These are phyloP conservation scores for Cucumis sativus DNA, from an alignment of 306 rosid genomes.

Conservation along the genomic window Cucumber_9930_V3 NC_026656.2:11996501-11997000, in stretches of 20 bases:
- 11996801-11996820: slow-evolving; percentile 22
- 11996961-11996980: slow-evolving; percentile 42
- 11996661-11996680: neutral
- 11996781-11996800: slow-evolving; percentile 19
- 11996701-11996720: neutral
- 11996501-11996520: too few relatives aligned
- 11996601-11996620: neutral
- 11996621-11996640: neutral
- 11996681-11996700: neutral
- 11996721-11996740: neutral
- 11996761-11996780: neutral
- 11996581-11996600: neutral
- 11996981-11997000: neutral
- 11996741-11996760: neutral
- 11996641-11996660: neutral
- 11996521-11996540: too few relatives aligned
- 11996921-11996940: slow-evolving; percentile 20
- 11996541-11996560: too few relatives aligned
- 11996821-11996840: slow-evolving; percentile 18
- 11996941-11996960: slow-evolving; percentile 14
- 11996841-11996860: slow-evolving; percentile 21
- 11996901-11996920: neutral
- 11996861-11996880: slow-evolving; percentile 8
- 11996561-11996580: too few relatives aligned
- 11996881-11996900: slow-evolving; percentile 2